These are phyloP conservation scores for Ceratorhiza oryzae-sativae DNA, from an alignment of 1,284 basidiomycete species.

Conservation along the genomic window DNA sequence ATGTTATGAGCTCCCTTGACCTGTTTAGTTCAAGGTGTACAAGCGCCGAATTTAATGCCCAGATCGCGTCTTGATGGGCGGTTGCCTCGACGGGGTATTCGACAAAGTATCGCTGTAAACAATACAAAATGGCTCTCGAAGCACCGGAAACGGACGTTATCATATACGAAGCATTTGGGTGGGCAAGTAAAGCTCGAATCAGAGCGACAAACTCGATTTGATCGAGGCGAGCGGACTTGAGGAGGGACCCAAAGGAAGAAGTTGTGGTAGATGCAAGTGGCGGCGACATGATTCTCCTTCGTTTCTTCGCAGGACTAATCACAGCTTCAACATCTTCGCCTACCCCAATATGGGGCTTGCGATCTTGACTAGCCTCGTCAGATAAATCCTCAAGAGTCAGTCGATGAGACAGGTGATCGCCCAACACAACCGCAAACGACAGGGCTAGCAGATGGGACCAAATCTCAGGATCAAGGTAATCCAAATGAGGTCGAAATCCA, in stretches of 20 bases:
- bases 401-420: conserved; percentile 59
- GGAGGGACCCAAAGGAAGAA: conserved; percentile 1
- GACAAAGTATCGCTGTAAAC: conserved; percentile 71
- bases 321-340: conserved; percentile 51
- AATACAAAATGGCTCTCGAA: conserved; percentile 63
- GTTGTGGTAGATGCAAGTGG: conserved; percentile 19
- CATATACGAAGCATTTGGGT: conserved; percentile 42
- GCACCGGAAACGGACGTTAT: conserved; percentile 49
- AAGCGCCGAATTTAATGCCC: conserved; percentile 71
- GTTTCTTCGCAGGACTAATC: conserved; percentile 43
- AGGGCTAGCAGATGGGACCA: conserved; percentile 77
- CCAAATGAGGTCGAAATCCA: conserved; percentile 75
- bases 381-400: conserved; percentile 44
- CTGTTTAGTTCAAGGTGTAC: conserved; percentile 76
- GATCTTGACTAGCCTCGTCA: conserved; percentile 18
- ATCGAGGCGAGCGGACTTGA: conserved; percentile 58
- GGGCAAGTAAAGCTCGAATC: conserved; percentile 66
- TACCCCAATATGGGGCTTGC: conserved; percentile 51
- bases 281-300: conserved; percentile 46
- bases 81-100: conserved; percentile 72
- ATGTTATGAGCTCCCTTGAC: conserved; percentile 62
- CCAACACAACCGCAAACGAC: conserved; percentile 78
- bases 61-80: conserved; percentile 75
- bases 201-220: conserved; percentile 76
- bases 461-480: conserved; percentile 67